These are phyloP conservation scores for Rosa chinensis DNA, from an alignment of 306 rosid species.

Conservation along the genomic window DNA sequence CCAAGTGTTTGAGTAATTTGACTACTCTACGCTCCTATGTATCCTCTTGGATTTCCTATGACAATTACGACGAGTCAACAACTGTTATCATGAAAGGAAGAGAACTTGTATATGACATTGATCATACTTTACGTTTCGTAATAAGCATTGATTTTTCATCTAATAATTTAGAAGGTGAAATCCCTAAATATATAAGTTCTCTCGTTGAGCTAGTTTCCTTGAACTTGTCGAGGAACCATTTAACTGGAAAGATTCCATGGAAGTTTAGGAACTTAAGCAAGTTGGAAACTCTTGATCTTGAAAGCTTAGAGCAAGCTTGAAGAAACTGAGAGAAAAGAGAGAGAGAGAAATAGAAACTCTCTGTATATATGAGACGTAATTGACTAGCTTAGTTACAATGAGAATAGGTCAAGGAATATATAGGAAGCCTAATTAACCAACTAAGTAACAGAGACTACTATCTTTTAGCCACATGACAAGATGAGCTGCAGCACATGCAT, in stretches of 20 bases:
- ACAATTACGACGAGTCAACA: background rate
- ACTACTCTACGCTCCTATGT: background rate
- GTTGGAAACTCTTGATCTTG: background rate
- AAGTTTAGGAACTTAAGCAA: conserved; percentile 2
- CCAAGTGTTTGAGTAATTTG: conserved; percentile 17
- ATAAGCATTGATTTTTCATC: conserved; percentile 14
- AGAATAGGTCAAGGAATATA: no score
- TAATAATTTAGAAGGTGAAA: conserved; percentile 14
- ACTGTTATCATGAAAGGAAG: conserved; percentile 17
- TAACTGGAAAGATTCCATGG: conserved; percentile 13
- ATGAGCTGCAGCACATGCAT: no score
- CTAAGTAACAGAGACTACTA: no score
- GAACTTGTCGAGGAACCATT: conserved; percentile 16
- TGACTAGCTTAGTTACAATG: no score
- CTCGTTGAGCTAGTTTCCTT: background rate
- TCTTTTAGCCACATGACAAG: no score
- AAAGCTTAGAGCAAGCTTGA: no score
- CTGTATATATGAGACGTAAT: no score
- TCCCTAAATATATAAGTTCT: conserved; percentile 11
- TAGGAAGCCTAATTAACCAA: no score
- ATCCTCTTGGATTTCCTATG: no score
- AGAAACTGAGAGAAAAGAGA: no score
- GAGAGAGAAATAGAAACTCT: no score
- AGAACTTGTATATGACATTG: background rate
- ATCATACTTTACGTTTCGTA: background rate